Base-by-base conservation (phyloP, 371 early-diverging fungal genomes). In the Apophysomyces variabilis region DNA sequence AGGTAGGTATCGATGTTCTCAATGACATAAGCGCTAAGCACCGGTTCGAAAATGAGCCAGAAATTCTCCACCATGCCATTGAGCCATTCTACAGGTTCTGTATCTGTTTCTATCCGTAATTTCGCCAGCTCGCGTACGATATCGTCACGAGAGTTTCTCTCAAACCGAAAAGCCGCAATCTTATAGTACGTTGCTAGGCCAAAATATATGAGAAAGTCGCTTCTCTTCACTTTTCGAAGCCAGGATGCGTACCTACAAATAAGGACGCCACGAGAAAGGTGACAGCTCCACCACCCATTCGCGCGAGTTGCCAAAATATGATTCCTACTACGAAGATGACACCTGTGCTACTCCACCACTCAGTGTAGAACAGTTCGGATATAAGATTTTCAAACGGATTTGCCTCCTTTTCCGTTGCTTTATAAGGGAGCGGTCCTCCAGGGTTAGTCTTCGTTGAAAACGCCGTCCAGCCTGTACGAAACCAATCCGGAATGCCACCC, bases 1-100 rank as follows among this genome's bases (percentile, higher is more conserved):
- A 98, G 76, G 41, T 92, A 85, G 46, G 82, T 83, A 78, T 95
- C 92, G 58, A 92, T 89, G 21, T 84, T 85, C 54, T 89, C 89
- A 18, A 92, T 89, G 21, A 97, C 86, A 8, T 88, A 83, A 9
- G 89, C 88, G 56, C 95, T 92, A 57, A 99, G 78, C 5, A 89
- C 89, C 1, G 99, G 96, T 80, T 99, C 99, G 66, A 92, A 94
- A 63, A 95, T 96, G 13, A 92, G 78, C 99, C 99, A 99, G 74
- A 98, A 95, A 26, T 82, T 80, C 58, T 80, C 63, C 56, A 97
- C 72, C 74, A 99, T 94, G 75, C 89, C 92, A 78, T 99, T 99
- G 66, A 99, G 78, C 99, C 99, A 99, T 66, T 98, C 97, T 4
- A 94, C 96, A 37, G 94, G 87, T 79, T 99, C 99, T 14, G 73